phyloP scores from a whole-genome alignment of 345 rosid species.

The Camelina hispida region DNA sequence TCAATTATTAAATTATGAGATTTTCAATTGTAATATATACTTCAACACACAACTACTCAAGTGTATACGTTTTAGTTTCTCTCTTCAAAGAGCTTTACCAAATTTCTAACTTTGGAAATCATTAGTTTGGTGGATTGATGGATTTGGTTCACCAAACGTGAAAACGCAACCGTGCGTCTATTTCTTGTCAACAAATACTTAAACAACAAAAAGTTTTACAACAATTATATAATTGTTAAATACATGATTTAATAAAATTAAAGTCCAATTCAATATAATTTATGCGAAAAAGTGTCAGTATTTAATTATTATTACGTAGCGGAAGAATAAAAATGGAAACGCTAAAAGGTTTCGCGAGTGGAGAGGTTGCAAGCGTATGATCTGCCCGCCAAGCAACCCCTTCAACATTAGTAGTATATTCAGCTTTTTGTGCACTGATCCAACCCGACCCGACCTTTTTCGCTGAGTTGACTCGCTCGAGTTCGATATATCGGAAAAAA shows the following conservation, averaged over 20 bases:
- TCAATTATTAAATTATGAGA: slow-evolving; percentile 23
- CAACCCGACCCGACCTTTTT: slow-evolving; percentile 17
- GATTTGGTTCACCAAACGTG: slow-evolving; percentile 30
- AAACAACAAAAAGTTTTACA: background rate
- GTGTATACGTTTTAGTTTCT: slow-evolving; percentile 15
- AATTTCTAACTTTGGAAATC: slow-evolving; percentile 8
- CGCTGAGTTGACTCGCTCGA: slow-evolving; percentile 37
- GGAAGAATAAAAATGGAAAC: slow-evolving; percentile 3
- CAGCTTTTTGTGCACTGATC: slow-evolving; percentile 33
- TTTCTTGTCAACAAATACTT: no score
- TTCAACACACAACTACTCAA: background rate
- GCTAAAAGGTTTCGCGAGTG: slow-evolving; percentile 20
- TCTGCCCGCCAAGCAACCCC: slow-evolving; percentile 45
- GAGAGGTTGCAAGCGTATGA: slow-evolving; percentile 30
- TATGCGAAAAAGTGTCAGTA: background rate
- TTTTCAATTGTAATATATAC: slow-evolving; percentile 17
- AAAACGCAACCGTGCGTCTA: slow-evolving; percentile 21
- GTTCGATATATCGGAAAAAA: background rate
- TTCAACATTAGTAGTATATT: slow-evolving; percentile 10
- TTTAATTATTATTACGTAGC: background rate
- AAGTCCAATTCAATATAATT: background rate
- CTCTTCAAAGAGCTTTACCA: slow-evolving; percentile 11
- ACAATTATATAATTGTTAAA: background rate
- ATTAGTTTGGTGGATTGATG: slow-evolving; percentile 43
- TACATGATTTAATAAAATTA: background rate